phyloP scores from a whole-genome alignment of 2,329 filamentous ascomycete genomes.

The Grosmannia penicillata region DNA sequence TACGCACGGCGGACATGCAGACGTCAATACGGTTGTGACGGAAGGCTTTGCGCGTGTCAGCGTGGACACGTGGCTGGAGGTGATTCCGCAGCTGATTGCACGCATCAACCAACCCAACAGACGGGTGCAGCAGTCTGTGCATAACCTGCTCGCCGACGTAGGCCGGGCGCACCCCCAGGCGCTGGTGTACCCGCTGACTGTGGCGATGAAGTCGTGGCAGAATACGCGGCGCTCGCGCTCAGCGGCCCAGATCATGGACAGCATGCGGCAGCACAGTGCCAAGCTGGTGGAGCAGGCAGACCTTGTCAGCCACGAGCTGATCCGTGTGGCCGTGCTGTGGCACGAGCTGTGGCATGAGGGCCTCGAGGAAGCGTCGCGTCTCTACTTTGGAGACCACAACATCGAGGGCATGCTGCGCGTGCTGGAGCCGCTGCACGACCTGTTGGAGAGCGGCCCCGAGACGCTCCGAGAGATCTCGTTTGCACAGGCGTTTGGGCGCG shows the following conservation, averaged over 20 bases:
- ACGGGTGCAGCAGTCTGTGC: constrained; percentile 77
- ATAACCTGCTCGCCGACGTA: constrained; percentile 82
- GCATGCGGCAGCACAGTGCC: constrained; percentile 88
- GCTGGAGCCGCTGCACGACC: constrained; percentile 77
- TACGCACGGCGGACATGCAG: constrained; percentile 71
- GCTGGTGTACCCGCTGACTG: constrained; percentile 89
- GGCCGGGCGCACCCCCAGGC: constrained; percentile 92
- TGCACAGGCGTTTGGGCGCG: constrained; percentile 89
- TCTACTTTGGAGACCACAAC: constrained; percentile 96
- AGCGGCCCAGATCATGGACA: constrained; percentile 90
- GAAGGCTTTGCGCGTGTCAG: constrained; percentile 87
- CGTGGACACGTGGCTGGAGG: constrained; percentile 96
- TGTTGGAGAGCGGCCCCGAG: constrained; percentile 80
- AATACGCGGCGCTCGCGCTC: constrained; percentile 72
- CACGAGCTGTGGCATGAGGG: constrained; percentile 99
- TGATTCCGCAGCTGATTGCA: constrained; percentile 93
- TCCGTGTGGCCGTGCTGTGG: constrained; percentile 93
- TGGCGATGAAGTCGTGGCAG: constrained; percentile 88
- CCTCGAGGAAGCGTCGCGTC: constrained; percentile 83
- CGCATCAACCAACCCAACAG: constrained; percentile 92
- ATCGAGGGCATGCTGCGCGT: constrained; percentile 95
- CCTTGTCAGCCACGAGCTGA: constrained; percentile 87
- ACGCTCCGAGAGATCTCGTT: constrained; percentile 95
- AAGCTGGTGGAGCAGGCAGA: constrained; percentile 90
- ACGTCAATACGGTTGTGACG: constrained; percentile 77